Evolutionary conservation across 2,329 filamentous ascomycete species (phyloP).

Genomic region (Ilyonectria robusta): DNA sequence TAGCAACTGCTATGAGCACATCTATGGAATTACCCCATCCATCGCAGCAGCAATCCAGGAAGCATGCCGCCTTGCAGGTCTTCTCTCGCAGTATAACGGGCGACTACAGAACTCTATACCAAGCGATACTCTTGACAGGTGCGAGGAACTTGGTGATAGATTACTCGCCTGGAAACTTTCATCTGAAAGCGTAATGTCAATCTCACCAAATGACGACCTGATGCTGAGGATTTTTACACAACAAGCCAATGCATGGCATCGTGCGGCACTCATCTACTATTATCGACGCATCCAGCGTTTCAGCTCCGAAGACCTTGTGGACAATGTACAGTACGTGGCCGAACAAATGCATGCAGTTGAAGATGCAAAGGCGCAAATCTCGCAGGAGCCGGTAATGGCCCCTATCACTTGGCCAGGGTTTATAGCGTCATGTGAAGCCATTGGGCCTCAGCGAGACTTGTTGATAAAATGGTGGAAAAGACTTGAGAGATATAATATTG

Average conservation of each 20-base stretch:
- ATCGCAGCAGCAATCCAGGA: constrained; percentile 22
- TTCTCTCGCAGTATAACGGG: constrained; percentile 5
- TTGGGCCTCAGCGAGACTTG: constrained; percentile 8
- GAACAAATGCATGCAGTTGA: constrained; percentile 24
- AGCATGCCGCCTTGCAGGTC: constrained; percentile 19
- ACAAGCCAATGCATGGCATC: constrained; percentile 27
- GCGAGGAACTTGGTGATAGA: constrained; percentile 22
- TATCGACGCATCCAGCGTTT: constrained; percentile 20
- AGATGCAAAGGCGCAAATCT: constrained; percentile 8
- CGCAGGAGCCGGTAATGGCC: neutral
- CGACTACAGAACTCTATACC: constrained; percentile 8
- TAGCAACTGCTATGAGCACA: constrained; percentile 25
- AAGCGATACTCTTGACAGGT: constrained; percentile 9
- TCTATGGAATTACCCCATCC: constrained; percentile 27
- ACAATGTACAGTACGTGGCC: constrained; percentile 4
- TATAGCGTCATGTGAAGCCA: constrained; percentile 26
- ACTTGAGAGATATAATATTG: constrained; percentile 28
- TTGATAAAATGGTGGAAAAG: constrained; percentile 29
- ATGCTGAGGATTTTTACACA: constrained; percentile 18
- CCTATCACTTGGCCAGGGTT: constrained; percentile 25
- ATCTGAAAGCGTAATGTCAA: constrained; percentile 19
- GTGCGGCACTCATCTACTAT: constrained; percentile 24
- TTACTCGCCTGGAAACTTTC: constrained; percentile 20
- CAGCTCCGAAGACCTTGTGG: neutral
- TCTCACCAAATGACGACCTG: constrained; percentile 10